These are phyloP conservation scores for Dactylellina drechsleri DNA, from an alignment of 2,329 filamentous ascomycete genomes.

Conservation along the genomic window DNA sequence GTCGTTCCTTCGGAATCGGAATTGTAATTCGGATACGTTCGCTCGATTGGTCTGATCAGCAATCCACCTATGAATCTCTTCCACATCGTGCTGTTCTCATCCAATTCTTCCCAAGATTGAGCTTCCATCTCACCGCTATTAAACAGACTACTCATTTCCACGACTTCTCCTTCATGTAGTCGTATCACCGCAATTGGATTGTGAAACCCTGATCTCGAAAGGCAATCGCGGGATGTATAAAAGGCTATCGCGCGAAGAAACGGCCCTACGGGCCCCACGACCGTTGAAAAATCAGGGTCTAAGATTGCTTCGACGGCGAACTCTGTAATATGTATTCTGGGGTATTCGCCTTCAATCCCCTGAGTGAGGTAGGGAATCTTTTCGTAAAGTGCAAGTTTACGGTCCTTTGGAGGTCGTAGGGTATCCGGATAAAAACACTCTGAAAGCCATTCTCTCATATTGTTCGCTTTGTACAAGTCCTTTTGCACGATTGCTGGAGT, in stretches of 20 bases:
- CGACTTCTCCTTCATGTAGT: constrained; percentile 15
- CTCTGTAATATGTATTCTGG: constrained; percentile 8
- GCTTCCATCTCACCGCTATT: background rate
- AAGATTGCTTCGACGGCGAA: constrained; percentile 15
- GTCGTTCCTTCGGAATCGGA: constrained; percentile 16
- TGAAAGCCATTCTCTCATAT: background rate
- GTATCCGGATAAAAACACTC: constrained; percentile 23
- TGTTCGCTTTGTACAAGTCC: constrained; percentile 16
- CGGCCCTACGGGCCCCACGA: constrained; percentile 11
- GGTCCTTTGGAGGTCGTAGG: background rate
- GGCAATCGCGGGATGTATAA: constrained; percentile 19
- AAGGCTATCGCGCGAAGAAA: constrained; percentile 24
- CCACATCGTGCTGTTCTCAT: constrained; percentile 23
- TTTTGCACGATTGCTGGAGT: constrained; percentile 3
- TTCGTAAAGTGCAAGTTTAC: background rate
- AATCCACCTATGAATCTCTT: background rate
- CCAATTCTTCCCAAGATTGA: constrained; percentile 34
- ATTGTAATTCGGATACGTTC: background rate
- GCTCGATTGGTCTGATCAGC: background rate
- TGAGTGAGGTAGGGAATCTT: constrained; percentile 6
- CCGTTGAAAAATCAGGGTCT: constrained; percentile 4
- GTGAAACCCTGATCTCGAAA: background rate
- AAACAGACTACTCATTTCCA: constrained; percentile 7
- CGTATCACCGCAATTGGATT: constrained; percentile 14
- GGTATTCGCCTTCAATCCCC: background rate